Base-by-base conservation (phyloP, 75 land plant species). In the Sequoiadendron giganteum region DNA sequence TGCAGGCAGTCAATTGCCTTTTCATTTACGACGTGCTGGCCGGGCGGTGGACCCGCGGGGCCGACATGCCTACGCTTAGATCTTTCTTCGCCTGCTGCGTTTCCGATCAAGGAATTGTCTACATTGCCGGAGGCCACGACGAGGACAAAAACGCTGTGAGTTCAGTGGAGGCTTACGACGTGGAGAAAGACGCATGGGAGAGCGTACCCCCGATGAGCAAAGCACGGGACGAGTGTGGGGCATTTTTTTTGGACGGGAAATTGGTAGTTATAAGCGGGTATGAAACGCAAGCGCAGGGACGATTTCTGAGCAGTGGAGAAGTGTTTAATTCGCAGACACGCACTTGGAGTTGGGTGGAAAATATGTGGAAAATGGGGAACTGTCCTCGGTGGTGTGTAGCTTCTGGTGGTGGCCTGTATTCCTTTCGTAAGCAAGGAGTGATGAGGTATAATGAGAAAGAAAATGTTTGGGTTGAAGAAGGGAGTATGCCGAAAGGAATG, bases 1-100 rank as follows among this genome's bases (percentile, higher is more conserved):
- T 86, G 88, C 79, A 65, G 83, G 72, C 85, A 21, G 47, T 86
- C 34, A 16, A 52, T 3, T 55, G 79, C 1, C 92, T 93, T 10
- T 89, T 61, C 36, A 58, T 93, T 10, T 93, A 86, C 84, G 80
- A 90, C 42, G 90, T 92, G 49, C 4, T 3, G 4, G 43, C 5
- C 4, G 43, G 43, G 0, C 61, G 54, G 18, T 88, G 7, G 92
- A 54, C 43, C 43, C 4, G 3, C 43, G 43, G 4, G 5, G 43
- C 3, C 43, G 43, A 3, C 43, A 42, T 42, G 43, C 5, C 4
- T 42, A 42, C 43, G 43, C 1, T 42, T 42, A 0, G 43, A 42
- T 42, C 43, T 42, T 42, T 42, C 4, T 42, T 42, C 43, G 43
- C 43, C 43, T 42, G 43, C 43, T 42, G 43, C 38, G 38, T 36